Conservation (phyloP, 1,284 basidiomycete genomes). For the Leccinum subrobustum region DNA sequence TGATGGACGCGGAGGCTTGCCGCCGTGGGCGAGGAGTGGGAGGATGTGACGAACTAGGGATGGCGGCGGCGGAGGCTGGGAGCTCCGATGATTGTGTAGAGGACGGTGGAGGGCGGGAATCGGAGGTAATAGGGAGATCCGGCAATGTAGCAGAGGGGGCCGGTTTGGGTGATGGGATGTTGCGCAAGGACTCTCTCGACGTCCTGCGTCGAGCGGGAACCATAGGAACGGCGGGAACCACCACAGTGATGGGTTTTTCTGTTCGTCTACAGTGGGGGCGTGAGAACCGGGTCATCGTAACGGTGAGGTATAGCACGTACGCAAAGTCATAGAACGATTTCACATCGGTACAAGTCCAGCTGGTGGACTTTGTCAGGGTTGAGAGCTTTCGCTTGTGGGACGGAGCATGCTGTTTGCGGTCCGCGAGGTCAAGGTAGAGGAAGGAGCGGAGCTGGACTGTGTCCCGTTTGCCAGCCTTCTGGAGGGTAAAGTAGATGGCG, state of each 20-base stretch:
- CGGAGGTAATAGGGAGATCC: conserved; percentile 20
- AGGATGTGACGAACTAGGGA: conserved; percentile 5
- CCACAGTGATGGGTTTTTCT: conserved; percentile 9
- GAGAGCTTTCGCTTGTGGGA: conserved; percentile 42
- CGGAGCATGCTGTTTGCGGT: conserved; percentile 45
- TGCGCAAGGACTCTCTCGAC: conserved; percentile 47
- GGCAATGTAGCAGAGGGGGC: conserved; percentile 48
- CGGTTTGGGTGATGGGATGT: conserved; percentile 61
- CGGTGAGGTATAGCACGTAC: conserved; percentile 16
- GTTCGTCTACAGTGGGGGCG: conserved; percentile 16
- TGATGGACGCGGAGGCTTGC: conserved; percentile 33
- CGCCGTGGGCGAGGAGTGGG: conserved; percentile 1
- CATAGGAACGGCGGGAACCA: conserved; percentile 12
- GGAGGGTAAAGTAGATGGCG: conserved; percentile 53
- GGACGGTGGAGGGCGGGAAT: conserved; percentile 5
- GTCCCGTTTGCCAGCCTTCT: conserved; percentile 41
- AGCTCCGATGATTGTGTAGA: conserved; percentile 10
- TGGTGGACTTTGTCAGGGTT: conserved; percentile 29
- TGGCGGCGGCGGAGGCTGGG: conserved; percentile 13
- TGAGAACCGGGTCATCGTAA: background rate
- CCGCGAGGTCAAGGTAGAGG: conserved; percentile 60
- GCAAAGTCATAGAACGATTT: conserved; percentile 18
- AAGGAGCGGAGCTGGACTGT: conserved; percentile 49
- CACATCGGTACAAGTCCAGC: conserved; percentile 27
- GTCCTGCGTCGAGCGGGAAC: conserved; percentile 31